These are phyloP conservation scores for Fomitiporia mediterranea DNA, from an alignment of 1,284 basidiomycete species.

Conservation along the genomic window DNA sequence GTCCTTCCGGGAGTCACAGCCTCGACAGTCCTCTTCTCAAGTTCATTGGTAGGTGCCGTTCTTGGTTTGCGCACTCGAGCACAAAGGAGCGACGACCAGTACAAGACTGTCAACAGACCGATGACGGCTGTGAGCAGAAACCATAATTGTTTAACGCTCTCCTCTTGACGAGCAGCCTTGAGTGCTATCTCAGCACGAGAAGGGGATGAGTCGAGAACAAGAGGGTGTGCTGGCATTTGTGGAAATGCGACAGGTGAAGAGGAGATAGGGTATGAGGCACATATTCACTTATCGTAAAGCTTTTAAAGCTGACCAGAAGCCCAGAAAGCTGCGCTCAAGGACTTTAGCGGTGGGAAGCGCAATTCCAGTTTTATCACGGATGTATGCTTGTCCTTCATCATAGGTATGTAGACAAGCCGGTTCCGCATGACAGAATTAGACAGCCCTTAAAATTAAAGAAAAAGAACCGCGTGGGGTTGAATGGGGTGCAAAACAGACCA, in stretches of 20 bases:
- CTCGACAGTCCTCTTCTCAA: conserved; percentile 25
- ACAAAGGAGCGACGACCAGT: conserved; percentile 21
- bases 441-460: neutral
- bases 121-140: conserved; percentile 37
- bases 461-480: conserved; percentile 3
- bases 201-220: conserved; percentile 21
- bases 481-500: neutral
- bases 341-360: neutral
- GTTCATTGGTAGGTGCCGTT: conserved; percentile 3
- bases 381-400: neutral
- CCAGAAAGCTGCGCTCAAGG: neutral
- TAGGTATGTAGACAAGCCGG: neutral
- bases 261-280: neutral
- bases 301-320: neutral
- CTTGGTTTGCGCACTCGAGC: conserved; percentile 14
- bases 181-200: conserved; percentile 27
- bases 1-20: conserved; percentile 22
- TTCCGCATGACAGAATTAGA: conserved; percentile 4
- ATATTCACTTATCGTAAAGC: neutral
- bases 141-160: conserved; percentile 33
- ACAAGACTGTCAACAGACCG: conserved; percentile 34
- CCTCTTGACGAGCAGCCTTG: conserved; percentile 28
- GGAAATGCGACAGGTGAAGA: neutral
- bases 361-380: conserved; percentile 4
- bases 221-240: conserved; percentile 4